These are phyloP conservation scores for Cicer arietinum DNA, from an alignment of 306 rosid species.

Conservation along the genomic window DNA sequence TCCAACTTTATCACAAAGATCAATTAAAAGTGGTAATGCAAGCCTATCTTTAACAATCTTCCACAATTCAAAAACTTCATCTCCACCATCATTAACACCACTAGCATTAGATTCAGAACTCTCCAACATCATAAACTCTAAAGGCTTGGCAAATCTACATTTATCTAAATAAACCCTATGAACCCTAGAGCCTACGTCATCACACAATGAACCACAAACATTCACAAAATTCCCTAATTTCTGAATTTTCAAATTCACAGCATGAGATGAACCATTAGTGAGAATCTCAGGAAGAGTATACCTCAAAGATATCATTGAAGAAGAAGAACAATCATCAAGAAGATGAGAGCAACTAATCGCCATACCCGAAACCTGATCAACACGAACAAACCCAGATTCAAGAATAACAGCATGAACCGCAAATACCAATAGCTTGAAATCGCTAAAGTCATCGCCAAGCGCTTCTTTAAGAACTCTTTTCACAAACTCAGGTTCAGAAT, in stretches of 20 bases:
- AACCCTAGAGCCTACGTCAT: conserved; percentile 48
- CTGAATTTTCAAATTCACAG: conserved; percentile 66
- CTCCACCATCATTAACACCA: conserved; percentile 39
- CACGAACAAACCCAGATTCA: conserved; percentile 75
- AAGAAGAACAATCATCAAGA: conserved; percentile 55
- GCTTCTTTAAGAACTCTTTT: conserved; percentile 60
- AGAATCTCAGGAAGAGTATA: conserved; percentile 72
- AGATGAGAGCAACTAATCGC: conserved; percentile 42
- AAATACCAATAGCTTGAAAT: conserved; percentile 55
- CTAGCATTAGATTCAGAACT: conserved; percentile 44
- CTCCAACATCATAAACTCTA: conserved; percentile 48
- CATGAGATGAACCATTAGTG: conserved; percentile 35
- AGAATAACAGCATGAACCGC: conserved; percentile 70
- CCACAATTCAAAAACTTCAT: conserved; percentile 70
- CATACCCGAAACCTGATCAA: conserved; percentile 50
- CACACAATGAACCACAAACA: conserved; percentile 65
- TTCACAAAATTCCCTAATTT: conserved; percentile 59
- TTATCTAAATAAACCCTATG: conserved; percentile 58
- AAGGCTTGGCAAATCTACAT: conserved; percentile 46
- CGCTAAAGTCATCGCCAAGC: conserved; percentile 46
- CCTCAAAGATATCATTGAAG: conserved; percentile 54
- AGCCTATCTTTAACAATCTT: conserved; percentile 75
- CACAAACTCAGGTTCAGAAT: conserved; percentile 56
- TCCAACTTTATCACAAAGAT: conserved; percentile 71
- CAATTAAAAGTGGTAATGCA: conserved; percentile 75